A percentile compares a stretch with the other conserved stretches of the same genome.
Conservation (phyloP, 2,329 filamentous ascomycete species). For the Myotisia sp. region DNA sequence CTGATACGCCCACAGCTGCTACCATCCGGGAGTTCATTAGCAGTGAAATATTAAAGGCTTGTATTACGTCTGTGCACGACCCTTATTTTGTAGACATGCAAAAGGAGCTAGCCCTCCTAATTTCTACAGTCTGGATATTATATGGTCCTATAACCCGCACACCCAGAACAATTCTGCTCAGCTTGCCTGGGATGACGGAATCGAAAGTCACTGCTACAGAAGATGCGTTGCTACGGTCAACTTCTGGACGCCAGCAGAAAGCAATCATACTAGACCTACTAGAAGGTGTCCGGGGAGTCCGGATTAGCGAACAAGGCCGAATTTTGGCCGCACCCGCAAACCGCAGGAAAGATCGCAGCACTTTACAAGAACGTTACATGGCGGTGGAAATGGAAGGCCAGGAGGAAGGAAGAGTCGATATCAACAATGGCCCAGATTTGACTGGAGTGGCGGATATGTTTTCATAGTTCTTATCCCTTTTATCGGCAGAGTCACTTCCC, state of each 20-base stretch:
- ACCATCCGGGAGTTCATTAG: constrained; percentile 82
- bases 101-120: constrained; percentile 75
- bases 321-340: constrained; percentile 39
- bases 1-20: constrained; percentile 38
- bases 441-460: constrained; percentile 42
- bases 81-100: constrained; percentile 95
- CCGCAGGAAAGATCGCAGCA: constrained; percentile 29
- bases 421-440: constrained; percentile 37
- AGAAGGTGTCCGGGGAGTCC: constrained; percentile 74
- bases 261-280: constrained; percentile 71
- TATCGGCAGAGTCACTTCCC: too few species aligned
- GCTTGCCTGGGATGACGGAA: constrained; percentile 60
- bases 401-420: constrained; percentile 27
- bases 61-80: constrained; percentile 81
- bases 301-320: constrained; percentile 85
- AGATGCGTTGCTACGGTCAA: constrained; percentile 41
- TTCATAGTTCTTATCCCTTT: too few species aligned
- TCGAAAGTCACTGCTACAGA: constrained; percentile 53
- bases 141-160: constrained; percentile 58
- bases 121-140: constrained; percentile 67
- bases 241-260: constrained; percentile 58
- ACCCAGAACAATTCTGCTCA: constrained; percentile 61
- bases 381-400: constrained; percentile 31
- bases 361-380: constrained; percentile 31
- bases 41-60: constrained; percentile 74